These are phyloP conservation scores for Aspergillus nanangensis DNA, from an alignment of 495 filamentous ascomycete species.

Conservation along the genomic window DNA sequence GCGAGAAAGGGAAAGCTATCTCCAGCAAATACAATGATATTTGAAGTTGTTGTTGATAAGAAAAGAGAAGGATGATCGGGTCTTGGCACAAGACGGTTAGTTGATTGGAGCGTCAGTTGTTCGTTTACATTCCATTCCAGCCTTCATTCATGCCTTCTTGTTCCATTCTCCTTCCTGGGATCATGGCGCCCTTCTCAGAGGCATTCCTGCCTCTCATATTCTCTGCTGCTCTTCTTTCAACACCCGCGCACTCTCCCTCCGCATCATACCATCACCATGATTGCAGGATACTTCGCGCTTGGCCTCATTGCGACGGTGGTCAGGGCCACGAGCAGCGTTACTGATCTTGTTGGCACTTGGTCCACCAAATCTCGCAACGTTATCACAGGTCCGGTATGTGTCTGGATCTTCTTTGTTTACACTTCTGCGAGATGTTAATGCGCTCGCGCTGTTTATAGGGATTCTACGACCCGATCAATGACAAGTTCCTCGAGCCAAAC, in stretches of 20 bases:
- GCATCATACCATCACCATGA: constrained; percentile 6
- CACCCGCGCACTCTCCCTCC: background rate
- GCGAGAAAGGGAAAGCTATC: no score
- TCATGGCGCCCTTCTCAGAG: no score
- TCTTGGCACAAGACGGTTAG: no score
- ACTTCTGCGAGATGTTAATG: background rate
- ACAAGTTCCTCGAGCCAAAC: constrained; percentile 63
- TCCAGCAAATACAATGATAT: no score
- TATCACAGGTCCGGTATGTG: constrained; percentile 65
- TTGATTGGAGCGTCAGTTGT: no score
- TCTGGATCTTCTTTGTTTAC: background rate
- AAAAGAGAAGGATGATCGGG: no score
- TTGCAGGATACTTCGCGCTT: constrained; percentile 11
- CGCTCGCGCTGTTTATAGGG: constrained; percentile 37
- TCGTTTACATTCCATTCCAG: no score
- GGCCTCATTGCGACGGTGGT: constrained; percentile 23
- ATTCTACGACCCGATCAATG: constrained; percentile 70
- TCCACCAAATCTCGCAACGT: constrained; percentile 69
- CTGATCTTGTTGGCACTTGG: constrained; percentile 68
- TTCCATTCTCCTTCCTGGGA: no score
- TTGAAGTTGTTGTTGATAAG: no score
- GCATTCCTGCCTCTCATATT: no score
- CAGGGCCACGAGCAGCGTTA: constrained; percentile 25
- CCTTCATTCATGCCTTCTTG: no score
- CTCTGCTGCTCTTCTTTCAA: no score